Evolutionary conservation across 2,329 filamentous ascomycete genomes (phyloP), one percentile per base, ranked within the genome.

Genomic region (Aspergillus vadensis): DNA sequence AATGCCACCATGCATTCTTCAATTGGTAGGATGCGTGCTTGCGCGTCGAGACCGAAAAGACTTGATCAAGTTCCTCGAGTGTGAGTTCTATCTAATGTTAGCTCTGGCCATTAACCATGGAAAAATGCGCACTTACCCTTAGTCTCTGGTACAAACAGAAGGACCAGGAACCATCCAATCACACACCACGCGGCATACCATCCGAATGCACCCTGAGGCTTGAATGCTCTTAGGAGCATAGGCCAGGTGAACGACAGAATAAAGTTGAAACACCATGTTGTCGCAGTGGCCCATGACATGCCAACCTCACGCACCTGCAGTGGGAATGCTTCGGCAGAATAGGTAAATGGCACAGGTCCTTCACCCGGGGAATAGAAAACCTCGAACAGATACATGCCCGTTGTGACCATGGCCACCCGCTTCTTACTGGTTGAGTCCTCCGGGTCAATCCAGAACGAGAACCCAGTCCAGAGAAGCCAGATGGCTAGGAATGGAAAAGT

Each of bases 271-370:
- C 80, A 82, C 82, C 83, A 85, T 32, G 79, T 82, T 30, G 81
- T 84, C 0, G 83, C 82, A 0, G 83, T 85, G 0, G 80, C 83
- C 61, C 77, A 81, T 3, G 83, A 84, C 86, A 88, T 88, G 39
- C 85, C 86, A 9, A 86, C 77, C n/a, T 85, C 81, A 10, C 86
- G 82, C 36, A 87, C 82, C 60, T 87, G 84, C 9, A 87, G 73
- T 8, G 85, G 86, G 67, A 87, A 88, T 1, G 84, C 85, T 71
- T 88, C 86, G 5, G 86, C 86, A 0, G 84, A 86, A 70, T 88
- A 88, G 0, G 85, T 86, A 65, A 88, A 88, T 1, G 86, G 86
- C 0, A 88, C 86, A 0, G 83, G 83, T 0, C 86, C 86, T 71
- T 85, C 85, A 21, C 86, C 86, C 0, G 85, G 78, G 0, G 77